A percentile compares a stretch with the other conserved stretches of the same genome.
phyloP scores from a whole-genome alignment of 2,329 filamentous ascomycete species.

The Cladosporium sp. region DNA sequence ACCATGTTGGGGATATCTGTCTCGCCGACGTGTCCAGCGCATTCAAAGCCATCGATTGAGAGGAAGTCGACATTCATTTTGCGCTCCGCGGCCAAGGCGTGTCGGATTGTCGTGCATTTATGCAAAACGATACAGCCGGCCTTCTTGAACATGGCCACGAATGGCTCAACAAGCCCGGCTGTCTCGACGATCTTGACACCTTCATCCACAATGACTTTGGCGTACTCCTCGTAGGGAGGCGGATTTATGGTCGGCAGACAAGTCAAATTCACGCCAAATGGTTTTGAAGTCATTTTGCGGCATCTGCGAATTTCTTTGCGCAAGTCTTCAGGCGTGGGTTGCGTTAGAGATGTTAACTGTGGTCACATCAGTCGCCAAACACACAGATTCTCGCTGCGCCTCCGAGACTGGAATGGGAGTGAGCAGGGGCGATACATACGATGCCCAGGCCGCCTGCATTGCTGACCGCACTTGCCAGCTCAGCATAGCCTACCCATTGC shows the following conservation, averaged over 20 bases:
- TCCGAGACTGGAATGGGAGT: too few species aligned
- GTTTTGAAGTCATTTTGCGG: slow-evolving; percentile 73
- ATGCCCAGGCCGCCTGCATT: slow-evolving; percentile 81
- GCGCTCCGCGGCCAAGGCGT: slow-evolving; percentile 78
- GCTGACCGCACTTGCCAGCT: slow-evolving; percentile 72
- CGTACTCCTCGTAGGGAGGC: slow-evolving; percentile 89
- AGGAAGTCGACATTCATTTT: slow-evolving; percentile 97
- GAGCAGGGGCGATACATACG: slow-evolving; percentile 44
- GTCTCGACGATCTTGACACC: slow-evolving; percentile 91
- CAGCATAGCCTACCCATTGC: slow-evolving; percentile 82
- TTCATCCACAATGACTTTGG: slow-evolving; percentile 90
- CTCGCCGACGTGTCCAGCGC: slow-evolving; percentile 87
- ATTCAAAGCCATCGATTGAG: slow-evolving; percentile 96
- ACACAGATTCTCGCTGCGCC: too few species aligned
- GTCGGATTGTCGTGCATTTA: slow-evolving; percentile 96
- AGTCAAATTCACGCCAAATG: slow-evolving; percentile 96
- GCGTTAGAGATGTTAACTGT: slow-evolving; percentile 73
- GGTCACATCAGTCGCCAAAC: too few species aligned
- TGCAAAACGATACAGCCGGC: slow-evolving; percentile 80
- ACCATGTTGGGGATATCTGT: slow-evolving; percentile 88
- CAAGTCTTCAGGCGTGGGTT: slow-evolving; percentile 89
- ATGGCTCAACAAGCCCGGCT: slow-evolving; percentile 85
- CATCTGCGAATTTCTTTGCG: slow-evolving; percentile 91
- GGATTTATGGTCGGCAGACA: slow-evolving; percentile 86
- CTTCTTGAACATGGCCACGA: slow-evolving; percentile 85